Evolutionary conservation across 257 asterid genomes (phyloP).

Genomic region (Przewalskia tangutica): DNA sequence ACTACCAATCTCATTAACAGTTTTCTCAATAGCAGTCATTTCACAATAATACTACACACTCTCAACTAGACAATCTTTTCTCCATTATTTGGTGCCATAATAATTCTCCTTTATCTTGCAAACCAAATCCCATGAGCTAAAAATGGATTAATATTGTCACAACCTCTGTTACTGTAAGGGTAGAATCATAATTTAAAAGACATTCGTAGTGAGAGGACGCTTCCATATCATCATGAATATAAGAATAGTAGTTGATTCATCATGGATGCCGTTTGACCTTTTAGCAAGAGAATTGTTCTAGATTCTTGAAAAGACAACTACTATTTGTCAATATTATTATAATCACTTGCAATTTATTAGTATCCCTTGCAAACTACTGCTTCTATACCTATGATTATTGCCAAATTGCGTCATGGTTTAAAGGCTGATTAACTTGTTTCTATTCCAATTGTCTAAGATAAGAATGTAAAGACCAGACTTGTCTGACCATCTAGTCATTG

Average conservation of each 20-base stretch:
- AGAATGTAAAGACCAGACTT: background rate
- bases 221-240: background rate
- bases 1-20: background rate
- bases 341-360: background rate
- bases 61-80: background rate
- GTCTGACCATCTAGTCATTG: background rate
- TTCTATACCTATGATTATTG: background rate
- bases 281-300: background rate
- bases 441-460: background rate
- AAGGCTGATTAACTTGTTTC: background rate
- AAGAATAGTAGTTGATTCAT: background rate
- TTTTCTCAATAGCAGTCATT: background rate
- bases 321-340: background rate
- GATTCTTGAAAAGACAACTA: background rate
- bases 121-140: background rate
- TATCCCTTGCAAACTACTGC: background rate
- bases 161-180: background rate
- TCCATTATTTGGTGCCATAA: background rate
- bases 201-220: background rate
- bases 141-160: background rate
- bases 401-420: background rate
- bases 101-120: background rate
- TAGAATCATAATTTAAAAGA: background rate
- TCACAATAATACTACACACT: background rate
- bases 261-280: background rate